These are phyloP conservation scores for Phalaenopsis hybrid DNA, from an alignment of 116 monocot genomes.

Conservation along the genomic window DNA sequence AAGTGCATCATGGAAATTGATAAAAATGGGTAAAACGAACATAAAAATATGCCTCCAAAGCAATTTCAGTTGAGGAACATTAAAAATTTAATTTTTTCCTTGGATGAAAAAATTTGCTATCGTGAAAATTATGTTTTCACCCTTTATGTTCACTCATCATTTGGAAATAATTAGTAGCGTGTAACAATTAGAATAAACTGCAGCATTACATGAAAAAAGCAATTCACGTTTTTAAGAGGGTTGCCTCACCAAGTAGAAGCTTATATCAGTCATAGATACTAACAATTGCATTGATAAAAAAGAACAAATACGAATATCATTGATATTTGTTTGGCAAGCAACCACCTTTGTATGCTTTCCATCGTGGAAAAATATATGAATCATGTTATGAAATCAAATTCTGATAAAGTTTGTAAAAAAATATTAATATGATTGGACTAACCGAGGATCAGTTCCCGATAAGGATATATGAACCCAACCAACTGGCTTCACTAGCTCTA, in stretches of 20 bases:
- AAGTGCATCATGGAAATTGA: too few relatives aligned
- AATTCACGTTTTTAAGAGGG: background rate
- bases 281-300: background rate
- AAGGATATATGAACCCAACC: constrained; percentile 92
- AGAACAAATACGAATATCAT: background rate
- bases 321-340: background rate
- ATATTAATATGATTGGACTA: constrained; percentile 3
- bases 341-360: background rate
- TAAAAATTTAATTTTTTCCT: too few relatives aligned
- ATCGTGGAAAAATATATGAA: background rate
- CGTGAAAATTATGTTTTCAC: too few relatives aligned
- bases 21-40: too few relatives aligned
- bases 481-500: constrained; percentile 80
- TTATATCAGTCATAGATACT: background rate
- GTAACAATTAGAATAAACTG: background rate
- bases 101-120: too few relatives aligned
- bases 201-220: background rate
- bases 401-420: background rate
- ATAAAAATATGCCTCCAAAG: too few relatives aligned
- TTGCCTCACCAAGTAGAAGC: background rate
- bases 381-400: background rate
- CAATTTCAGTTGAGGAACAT: too few relatives aligned
- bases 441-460: constrained; percentile 94
- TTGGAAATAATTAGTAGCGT: too few relatives aligned
- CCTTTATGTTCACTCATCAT: too few relatives aligned